Evolutionary conservation across 225 moss, liverwort and hornwort genomes (phyloP), one percentile per base, ranked within the genome.

Genomic region (Bryum argenteum): DNA sequence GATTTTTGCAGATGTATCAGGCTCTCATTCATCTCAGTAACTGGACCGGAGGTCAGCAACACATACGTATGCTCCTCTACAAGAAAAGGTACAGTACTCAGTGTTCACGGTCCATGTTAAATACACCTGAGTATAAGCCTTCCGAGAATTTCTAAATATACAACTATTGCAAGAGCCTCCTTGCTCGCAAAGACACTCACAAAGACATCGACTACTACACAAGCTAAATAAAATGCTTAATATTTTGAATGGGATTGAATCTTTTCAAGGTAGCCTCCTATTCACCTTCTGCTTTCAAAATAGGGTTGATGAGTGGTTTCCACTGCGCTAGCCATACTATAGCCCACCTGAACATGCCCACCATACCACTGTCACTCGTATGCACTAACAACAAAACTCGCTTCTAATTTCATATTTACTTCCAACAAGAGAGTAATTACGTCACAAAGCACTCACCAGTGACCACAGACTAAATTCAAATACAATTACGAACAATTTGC

Each of bases 241-340:
- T 61, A 52, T 63, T 39, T n/a, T 38, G 22, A 74, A 76, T 62
- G 54, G 17, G 38, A 23, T 65, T 11, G 24, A 81, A 50, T 41
- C 59, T 58, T 50, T 56, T 67, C 33, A 67, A 67, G 20, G 51
- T 1, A 22, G 33, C n/a, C n/a, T 26, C 14, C 77, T 87, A 93
- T 87, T 90, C 90, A 83, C 90, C 93, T 82, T 93, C 93, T 54
- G 58, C 91, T 77, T 89, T 93, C 79, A 93, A 72, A 50, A 93
- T 79, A 69, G 91, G 93, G 40, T 85, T 90, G 48, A 93, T 88
- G 21, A 93, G 82, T 58, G 93, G 93, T 69, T 93, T 80, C 93
- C 89, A 91, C 72, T 93, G 93, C 47, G 91, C 91, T 69, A 93
- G 53, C 84, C 91, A 93, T 78, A 93, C 91, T 70, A 91, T 93